A percentile compares a stretch with the other conserved stretches of the same genome.
phyloP scores from a whole-genome alignment of 371 early-diverging fungal genomes.

The Mucor velutinosus region DNA sequence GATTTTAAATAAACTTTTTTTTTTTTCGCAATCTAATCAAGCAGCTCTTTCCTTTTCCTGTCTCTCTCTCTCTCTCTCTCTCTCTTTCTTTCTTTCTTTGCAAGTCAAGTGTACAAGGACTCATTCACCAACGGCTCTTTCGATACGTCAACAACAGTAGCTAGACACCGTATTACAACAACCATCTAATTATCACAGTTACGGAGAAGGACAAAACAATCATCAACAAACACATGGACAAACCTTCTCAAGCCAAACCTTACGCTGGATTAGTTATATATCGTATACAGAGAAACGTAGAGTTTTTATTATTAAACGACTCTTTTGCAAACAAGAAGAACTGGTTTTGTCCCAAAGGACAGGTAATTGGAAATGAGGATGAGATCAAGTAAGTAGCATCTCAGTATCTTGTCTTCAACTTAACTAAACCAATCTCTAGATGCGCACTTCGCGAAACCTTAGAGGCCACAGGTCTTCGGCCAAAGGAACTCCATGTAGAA shows the following conservation, averaged over 20 bases:
- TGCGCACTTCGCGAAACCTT: constrained; percentile 79
- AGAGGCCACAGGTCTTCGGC: constrained; percentile 74
- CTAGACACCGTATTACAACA: neutral
- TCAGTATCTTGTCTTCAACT: neutral
- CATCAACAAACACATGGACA: constrained; percentile 33
- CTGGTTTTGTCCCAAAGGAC: constrained; percentile 88
- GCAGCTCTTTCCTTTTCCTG: too few relatives aligned
- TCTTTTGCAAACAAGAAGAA: constrained; percentile 79
- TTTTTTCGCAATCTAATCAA: too few relatives aligned
- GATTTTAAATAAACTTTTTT: too few relatives aligned
- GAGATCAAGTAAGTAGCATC: constrained; percentile 70
- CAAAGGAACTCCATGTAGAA: constrained; percentile 72
- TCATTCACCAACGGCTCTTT: too few relatives aligned
- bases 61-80: too few relatives aligned
- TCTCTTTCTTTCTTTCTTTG: too few relatives aligned
- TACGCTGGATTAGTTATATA: constrained; percentile 77
- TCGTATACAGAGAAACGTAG: constrained; percentile 74
- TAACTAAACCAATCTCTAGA: constrained; percentile 41
- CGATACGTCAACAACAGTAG: neutral
- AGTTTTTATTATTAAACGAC: constrained; percentile 85
- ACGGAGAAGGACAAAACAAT: neutral
- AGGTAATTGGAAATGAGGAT: constrained; percentile 79
- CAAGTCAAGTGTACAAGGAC: too few relatives aligned
- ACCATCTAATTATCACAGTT: neutral
- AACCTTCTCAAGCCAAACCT: constrained; percentile 42